Evolutionary conservation across 371 early-diverging fungal species (phyloP), one percentile per base, ranked within the genome.

Genomic region (Mortierella sp.): DNA sequence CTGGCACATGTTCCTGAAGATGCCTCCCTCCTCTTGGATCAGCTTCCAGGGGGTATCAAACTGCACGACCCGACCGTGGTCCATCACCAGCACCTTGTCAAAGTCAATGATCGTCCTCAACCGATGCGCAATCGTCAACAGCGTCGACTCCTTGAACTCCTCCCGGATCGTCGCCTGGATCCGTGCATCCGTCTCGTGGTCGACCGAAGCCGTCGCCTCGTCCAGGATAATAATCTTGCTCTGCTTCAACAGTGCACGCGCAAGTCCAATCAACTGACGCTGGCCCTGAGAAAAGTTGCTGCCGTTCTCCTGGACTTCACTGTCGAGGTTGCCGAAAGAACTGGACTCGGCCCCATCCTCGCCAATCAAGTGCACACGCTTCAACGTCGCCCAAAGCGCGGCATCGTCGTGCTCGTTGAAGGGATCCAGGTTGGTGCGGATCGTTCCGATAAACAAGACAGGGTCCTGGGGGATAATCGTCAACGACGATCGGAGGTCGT

Each of bases 81-180:
- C 95, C 71, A 97, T 86, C 1, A 96, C 96, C 40, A 97, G 78
- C 22, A 97, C 92, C 52, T 90, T 89, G 86, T 97, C 97, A 80
- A 95, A 98, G 79, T 97, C 97, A 47, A 96, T 94, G 24, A 98
- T 91, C 10, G 96, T 96, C 65, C 93, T 88, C 73, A 95, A 85
- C 50, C 95, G 91, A 84, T 95, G 95, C 11, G 95, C 95, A 85
- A 95, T 94, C 71, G 92, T 91, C 64, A 95, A 69, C 61, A 94
- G 71, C 0, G 95, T 91, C 37, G 92, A 91, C 66, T 89, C 76
- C 14, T 79, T 80, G 75, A 93, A 93, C 71, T 94, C 93, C 24
- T 86, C 79, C 50, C 96, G 91, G 73, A 97, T 97, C 4, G 96
- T 95, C 53, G 90, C 83, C 77, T 95, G 95, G 73, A 96, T 95